Evolutionary conservation across 2,329 filamentous ascomycete genomes (phyloP), one percentile per base, ranked within the genome.

Genomic region (Cladosporium sp.): DNA sequence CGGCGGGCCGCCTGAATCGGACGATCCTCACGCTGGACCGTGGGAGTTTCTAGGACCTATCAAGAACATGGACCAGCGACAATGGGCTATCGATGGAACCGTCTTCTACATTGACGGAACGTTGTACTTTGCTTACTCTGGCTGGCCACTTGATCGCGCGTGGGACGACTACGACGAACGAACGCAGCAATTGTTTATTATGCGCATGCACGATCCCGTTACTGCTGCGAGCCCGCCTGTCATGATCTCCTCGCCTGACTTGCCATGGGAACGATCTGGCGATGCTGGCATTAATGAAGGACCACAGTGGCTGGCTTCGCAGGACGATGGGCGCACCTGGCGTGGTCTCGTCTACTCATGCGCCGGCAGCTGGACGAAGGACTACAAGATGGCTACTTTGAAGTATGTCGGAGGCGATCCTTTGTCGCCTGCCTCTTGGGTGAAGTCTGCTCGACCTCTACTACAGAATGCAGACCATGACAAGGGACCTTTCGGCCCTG

Each of bases 21-120:
- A 58, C 45, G 63, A 69, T 47, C 70, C 69, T n/a, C 66, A 66
- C 62, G 68, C 66, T 4, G 65, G 68, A 5, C 61, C 65, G 0
- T 78, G 76, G 76, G 70, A 73, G 32, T 74, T 77, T 58, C 65
- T 75, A 7, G 76, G 76, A 4, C 71, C 68, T 1, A 68, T 79
- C 13, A 63, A 59, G 9, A 75, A 74, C 12, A 68, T 78, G 56
- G 73, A 73, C 10, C 63, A 71, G 22, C 63, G 72, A 12, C 76
- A 78, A 63, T 79, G 77, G 77, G 74, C 75, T 15, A 78, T 79
- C 45, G 77, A 79, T 59, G 76, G 76, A 20, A 79, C 76, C 0
- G 73, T 78, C 12, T 70, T 78, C 49, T 66, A 70, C 9, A 65
- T 78, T 2, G 61, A 73, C 28, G 67, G 67, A 6, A 60, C 61